Base-by-base conservation (phyloP, 2,329 filamentous ascomycete species). In the Penicillium sp. region DNA sequence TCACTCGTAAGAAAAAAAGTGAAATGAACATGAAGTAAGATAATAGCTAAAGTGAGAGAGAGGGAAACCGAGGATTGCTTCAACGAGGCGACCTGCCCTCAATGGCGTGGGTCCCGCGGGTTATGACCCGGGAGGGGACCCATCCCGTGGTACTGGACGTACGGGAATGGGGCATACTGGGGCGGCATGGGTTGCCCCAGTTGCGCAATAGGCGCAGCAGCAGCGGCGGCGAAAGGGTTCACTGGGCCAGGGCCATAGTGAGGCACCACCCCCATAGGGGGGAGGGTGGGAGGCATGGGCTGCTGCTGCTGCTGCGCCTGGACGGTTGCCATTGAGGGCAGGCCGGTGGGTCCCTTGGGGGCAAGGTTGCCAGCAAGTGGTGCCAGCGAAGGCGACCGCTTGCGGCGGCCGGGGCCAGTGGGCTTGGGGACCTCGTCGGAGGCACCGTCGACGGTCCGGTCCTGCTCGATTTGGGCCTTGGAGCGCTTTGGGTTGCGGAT, bases 381-480 rank as follows among this genome's bases (percentile, higher is more conserved):
- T 30, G 56, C 58, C 56, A 64, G 53, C 22, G 62, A 53, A 42
- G 68, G 48, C 36, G 67, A 64, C 19, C 61, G 60, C 42, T 64
- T 64, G 56, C 67, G 70, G 25, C 69, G 67, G 19, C 62, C 63
- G 8, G 37, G 50, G 16, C 19, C 37, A 28, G 22, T 49, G 44
- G 61, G 49, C 43, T 69, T 70, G 5, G 67, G 61, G 22, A 56
- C 52, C 22, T 69, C 69, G n/a, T 52, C 56, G 16, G 61, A 55
- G 58, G 68, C 69, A 30, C 57, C 66, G 17, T 54, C 70, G 33
- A 61, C 68, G 31, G 62, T 66, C 31, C 67, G 69, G 53, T 74
- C 74, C n/a, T 72, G 70, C 63, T 76, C 75, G 26, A 77, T 76
- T 58, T 77, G 73, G 10, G 73, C 74, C 58, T 76, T 77, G 31